phyloP scores from a whole-genome alignment of 306 rosid genomes.

The Begonia masoniana region DNA sequence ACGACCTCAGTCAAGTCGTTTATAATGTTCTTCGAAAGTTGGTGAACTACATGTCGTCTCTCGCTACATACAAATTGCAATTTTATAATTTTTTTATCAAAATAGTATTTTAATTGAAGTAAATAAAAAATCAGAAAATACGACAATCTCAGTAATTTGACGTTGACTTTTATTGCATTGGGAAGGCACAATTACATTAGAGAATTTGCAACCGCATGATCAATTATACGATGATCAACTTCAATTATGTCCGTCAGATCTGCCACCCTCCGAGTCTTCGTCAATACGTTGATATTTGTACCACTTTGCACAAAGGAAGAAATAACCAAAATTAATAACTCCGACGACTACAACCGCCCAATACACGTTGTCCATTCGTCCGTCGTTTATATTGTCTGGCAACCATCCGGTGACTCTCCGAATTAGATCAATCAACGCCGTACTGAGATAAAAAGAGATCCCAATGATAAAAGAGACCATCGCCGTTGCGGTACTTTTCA shows the following conservation, averaged over 20 bases:
- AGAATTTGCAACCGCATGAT: too few species aligned
- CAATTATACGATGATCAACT: too few species aligned
- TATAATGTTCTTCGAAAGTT: too few species aligned
- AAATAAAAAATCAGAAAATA: too few species aligned
- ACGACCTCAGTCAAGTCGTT: too few species aligned
- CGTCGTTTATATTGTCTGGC: constrained; percentile 38
- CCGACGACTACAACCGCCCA: constrained; percentile 43
- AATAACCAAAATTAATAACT: constrained; percentile 37
- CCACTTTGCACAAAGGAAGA: constrained; percentile 22
- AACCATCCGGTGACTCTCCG: constrained; percentile 39
- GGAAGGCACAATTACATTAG: too few species aligned
- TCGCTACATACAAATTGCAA: too few species aligned
- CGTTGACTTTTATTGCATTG: too few species aligned
- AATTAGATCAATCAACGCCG: constrained; percentile 23
- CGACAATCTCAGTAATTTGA: too few species aligned
- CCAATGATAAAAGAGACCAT: constrained; percentile 36
- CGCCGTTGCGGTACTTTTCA: constrained; percentile 42
- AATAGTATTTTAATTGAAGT: too few species aligned
- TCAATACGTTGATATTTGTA: constrained; percentile 30
- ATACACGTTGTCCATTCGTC: constrained; percentile 35
- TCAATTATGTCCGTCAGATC: too few species aligned
- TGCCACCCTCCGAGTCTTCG: not conserved
- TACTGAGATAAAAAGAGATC: constrained; percentile 32
- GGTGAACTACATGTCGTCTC: too few species aligned
- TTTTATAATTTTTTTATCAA: not conserved